Evolutionary conservation across 306 rosid species (phyloP).

Genomic region (Glycine soja): DNA sequence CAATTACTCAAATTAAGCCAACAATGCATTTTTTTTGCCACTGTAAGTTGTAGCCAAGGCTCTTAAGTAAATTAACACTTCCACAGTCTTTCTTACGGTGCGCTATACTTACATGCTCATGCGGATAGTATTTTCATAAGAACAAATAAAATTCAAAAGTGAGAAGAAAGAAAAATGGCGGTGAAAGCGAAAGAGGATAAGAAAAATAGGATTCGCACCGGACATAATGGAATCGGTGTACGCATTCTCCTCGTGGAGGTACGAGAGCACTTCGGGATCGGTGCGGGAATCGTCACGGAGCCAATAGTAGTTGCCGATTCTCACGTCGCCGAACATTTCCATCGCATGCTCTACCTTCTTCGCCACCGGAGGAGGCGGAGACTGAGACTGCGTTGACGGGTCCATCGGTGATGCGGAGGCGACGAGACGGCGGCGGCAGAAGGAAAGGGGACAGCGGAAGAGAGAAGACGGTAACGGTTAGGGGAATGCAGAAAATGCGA

Average conservation of each 20-base stretch:
- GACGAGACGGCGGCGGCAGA: slow-evolving; percentile 14
- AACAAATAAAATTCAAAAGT: too few species aligned
- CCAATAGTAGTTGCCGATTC: slow-evolving; percentile 88
- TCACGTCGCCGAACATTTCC: slow-evolving; percentile 81
- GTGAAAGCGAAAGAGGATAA: too few species aligned
- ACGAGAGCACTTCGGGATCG: slow-evolving; percentile 66
- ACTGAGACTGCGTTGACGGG: slow-evolving; percentile 35
- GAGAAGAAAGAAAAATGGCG: too few species aligned
- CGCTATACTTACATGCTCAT: too few species aligned
- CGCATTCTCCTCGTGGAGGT: slow-evolving; percentile 72
- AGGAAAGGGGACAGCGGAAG: slow-evolving; percentile 43
- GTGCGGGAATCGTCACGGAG: slow-evolving; percentile 89
- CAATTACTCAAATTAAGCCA: background rate
- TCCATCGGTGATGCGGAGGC: slow-evolving; percentile 47
- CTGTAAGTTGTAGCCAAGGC: too few species aligned
- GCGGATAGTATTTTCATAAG: too few species aligned
- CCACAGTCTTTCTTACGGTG: too few species aligned
- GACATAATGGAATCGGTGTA: slow-evolving; percentile 70
- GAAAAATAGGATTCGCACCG: slow-evolving; percentile 51
- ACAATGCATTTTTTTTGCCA: too few species aligned
- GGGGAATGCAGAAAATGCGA: slow-evolving; percentile 45
- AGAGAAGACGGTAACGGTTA: slow-evolving; percentile 41
- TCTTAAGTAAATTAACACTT: too few species aligned
- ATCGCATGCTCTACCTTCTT: slow-evolving; percentile 74
- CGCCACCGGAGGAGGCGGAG: slow-evolving; percentile 78